Conservation (phyloP, 2,329 filamentous ascomycete genomes). For the Aureobasidium sp. region DNA sequence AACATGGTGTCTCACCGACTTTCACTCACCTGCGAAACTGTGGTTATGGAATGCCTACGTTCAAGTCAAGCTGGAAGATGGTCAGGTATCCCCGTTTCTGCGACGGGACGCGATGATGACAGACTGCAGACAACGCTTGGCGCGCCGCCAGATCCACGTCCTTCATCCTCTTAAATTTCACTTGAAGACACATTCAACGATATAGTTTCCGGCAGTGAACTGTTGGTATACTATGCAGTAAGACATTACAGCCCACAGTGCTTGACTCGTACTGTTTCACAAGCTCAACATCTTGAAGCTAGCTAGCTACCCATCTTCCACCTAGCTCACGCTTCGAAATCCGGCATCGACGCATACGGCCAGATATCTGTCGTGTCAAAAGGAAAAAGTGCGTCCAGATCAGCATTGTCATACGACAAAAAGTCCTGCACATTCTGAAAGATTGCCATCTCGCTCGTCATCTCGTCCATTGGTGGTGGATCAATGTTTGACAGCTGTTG, state of each 20-base stretch:
- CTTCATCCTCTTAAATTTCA: background rate
- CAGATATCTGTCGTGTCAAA: slow-evolving; percentile 6
- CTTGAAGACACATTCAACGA: background rate
- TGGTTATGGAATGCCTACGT: background rate
- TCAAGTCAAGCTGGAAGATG: background rate
- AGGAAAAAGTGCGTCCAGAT: background rate
- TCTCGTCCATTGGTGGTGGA: background rate
- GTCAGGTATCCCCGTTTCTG: background rate
- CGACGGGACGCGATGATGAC: background rate
- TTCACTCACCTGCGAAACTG: slow-evolving; percentile 9
- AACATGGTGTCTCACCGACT: background rate
- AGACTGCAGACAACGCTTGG: slow-evolving; percentile 3
- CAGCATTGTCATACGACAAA: slow-evolving; percentile 6
- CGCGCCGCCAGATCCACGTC: background rate
- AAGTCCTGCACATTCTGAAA: slow-evolving; percentile 11
- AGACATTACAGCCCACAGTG: too few relatives aligned
- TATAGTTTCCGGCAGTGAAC: too few relatives aligned
- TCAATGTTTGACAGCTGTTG: background rate
- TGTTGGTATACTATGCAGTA: background rate
- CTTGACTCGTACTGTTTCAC: background rate
- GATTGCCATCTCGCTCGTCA: slow-evolving; percentile 12
- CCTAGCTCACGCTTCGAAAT: background rate
- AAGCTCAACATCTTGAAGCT: background rate
- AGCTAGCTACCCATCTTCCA: background rate
- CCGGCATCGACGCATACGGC: slow-evolving; percentile 9